Percentiles rank a stretch among this genome's conserved stretches.
phyloP scores from a whole-genome alignment of 2,329 filamentous ascomycete genomes.

The Acarospora socialis region DNA sequence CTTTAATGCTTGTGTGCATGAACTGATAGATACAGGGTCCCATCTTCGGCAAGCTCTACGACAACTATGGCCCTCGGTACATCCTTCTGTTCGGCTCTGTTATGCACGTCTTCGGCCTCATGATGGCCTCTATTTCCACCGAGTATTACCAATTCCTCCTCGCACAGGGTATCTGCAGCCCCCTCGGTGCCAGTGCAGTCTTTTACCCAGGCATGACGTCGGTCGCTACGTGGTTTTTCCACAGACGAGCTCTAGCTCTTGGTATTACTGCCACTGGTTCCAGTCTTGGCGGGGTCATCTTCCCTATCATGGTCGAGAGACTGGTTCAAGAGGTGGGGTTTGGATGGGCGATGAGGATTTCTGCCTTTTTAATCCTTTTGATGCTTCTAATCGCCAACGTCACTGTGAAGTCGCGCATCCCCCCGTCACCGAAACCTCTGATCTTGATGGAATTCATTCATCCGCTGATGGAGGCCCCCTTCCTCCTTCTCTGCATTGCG shows the following conservation, averaged over 20 bases:
- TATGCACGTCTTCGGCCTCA: constrained; percentile 43
- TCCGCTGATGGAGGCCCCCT: constrained; percentile 33
- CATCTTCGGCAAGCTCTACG: constrained; percentile 49
- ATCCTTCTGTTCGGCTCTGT: constrained; percentile 38
- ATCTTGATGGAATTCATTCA: constrained; percentile 32
- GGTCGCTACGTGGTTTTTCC: constrained; percentile 38
- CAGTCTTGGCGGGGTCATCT: constrained; percentile 43
- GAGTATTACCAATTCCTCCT: constrained; percentile 45
- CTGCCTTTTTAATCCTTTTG: constrained; percentile 46
- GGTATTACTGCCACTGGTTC: constrained; percentile 41
- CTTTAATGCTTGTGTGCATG: constrained; percentile 4
- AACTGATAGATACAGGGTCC: constrained; percentile 35
- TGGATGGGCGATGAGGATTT: constrained; percentile 43
- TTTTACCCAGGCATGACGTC: constrained; percentile 31
- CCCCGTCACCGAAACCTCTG: constrained; percentile 27
- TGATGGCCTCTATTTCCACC: constrained; percentile 41
- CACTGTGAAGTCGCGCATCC: constrained; percentile 35
- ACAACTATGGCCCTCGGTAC: constrained; percentile 46
- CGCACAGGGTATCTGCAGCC: constrained; percentile 39
- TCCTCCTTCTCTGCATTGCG: constrained; percentile 29
- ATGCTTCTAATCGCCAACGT: constrained; percentile 39
- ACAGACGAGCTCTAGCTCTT: constrained; percentile 37
- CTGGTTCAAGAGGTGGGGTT: constrained; percentile 41
- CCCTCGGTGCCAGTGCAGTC: constrained; percentile 35
- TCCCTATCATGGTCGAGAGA: constrained; percentile 46